Conservation (phyloP, 495 filamentous ascomycete genomes). For the Penicillium taxi region DNA sequence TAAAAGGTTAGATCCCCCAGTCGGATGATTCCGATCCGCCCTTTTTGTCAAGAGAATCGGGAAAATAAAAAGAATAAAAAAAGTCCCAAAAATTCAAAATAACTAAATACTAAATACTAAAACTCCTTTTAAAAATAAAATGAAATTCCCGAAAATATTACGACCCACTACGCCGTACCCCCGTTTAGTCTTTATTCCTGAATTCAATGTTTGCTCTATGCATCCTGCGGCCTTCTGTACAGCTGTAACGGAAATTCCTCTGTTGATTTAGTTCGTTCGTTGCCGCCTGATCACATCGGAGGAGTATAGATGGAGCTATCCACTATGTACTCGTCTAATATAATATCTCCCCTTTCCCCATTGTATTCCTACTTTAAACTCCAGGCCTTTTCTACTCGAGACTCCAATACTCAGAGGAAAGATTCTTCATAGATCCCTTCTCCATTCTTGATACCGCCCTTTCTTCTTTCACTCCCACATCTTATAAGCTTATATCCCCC, state of each 20-base stretch:
- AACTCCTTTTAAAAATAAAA: conserved; percentile 6
- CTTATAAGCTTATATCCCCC: background rate
- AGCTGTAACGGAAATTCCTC: conserved; percentile 38
- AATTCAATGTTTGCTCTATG: conserved; percentile 35
- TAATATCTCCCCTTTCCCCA: conserved; percentile 30
- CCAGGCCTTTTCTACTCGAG: background rate
- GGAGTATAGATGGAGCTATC: conserved; percentile 32
- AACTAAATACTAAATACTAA: background rate
- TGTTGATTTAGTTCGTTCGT: conserved; percentile 29
- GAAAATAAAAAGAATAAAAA: conserved; percentile 6
- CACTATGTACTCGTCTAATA: conserved; percentile 28
- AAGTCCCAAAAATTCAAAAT: conserved; percentile 10
- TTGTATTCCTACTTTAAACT: conserved; percentile 8
- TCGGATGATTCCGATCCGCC: conserved; percentile 28
- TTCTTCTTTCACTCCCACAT: conserved; percentile 1
- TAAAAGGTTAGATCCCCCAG: conserved; percentile 12
- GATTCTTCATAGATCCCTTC: conserved; percentile 29
- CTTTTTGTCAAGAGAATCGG: conserved; percentile 16
- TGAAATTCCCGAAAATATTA: no score
- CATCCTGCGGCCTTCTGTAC: conserved; percentile 33
- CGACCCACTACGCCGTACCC: conserved; percentile 11
- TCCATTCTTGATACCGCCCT: conserved; percentile 13
- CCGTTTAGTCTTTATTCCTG: conserved; percentile 19
- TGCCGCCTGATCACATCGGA: conserved; percentile 37
- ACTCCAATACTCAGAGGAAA: no score